Base-by-base conservation (phyloP, 768 basidiomycete genomes). In the Hygrophoropsis aurantiaca region DNA sequence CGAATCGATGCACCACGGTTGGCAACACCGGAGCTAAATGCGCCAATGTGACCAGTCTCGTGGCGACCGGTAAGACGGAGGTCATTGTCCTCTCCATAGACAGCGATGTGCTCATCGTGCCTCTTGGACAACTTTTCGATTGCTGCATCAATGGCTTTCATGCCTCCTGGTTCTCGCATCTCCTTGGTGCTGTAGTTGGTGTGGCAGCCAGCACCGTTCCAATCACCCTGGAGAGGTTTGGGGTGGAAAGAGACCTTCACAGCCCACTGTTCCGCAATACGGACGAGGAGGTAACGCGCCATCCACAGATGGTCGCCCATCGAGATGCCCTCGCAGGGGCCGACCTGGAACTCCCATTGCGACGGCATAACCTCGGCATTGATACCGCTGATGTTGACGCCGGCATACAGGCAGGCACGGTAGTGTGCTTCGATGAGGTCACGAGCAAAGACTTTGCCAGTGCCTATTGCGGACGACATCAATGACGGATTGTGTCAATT, bases 231-330 rank as follows among this genome's bases (percentile, higher is more conserved):
- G 61, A 98, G 87, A 51, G 94, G 94, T 71, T 99, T 99, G 66
- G 97, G 97, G 80, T 99, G 97, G 94, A 98, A 94, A 55, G 97
- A 97, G 54, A 97, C 94, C 70, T 93, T 94, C 73, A 94, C 69
- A 52, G 84, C 89, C 93, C 94, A 97, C 72, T 97, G 94, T 72
- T 98, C 97, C 56, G 95, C 94, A 57, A 97, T 86, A 57, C 97
- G 90, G 64, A 92, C 69, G 59, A 98, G 85, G 58, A 99, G 87
- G 78, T 87, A 99, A 57, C 97, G 90, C 30, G 97, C 92, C 83
- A 98, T 93, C 93, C 94, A 97, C 59, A 99, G 85, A 73, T 99
- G 95, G 70, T 99, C 97, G 58, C 97, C 97, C 93, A 98, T 95
- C 50, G 87, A 78, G 68, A 98, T 97, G 45, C 97, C 97, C 67